Percentiles rank a stretch among this genome's conserved stretches.
Evolutionary conservation across 768 basidiomycete genomes (phyloP).

Genomic region (Terana coerulea): DNA sequence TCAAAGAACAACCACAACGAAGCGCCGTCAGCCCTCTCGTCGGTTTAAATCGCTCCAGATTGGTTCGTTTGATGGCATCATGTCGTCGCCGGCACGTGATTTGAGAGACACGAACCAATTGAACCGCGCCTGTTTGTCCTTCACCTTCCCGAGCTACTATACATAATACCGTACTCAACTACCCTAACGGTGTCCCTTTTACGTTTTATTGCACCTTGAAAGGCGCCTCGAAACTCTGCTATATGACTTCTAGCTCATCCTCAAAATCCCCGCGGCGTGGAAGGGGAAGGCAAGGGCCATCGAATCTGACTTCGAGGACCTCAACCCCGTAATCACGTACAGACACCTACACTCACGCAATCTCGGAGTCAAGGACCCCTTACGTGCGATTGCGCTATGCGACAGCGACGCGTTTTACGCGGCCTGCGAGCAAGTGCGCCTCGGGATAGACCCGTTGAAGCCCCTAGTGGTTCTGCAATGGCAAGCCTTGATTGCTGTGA

Average conservation of each 20-base stretch:
- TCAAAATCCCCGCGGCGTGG: constrained; percentile 21
- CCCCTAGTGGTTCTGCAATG: constrained; percentile 88
- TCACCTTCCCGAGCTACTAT: neutral
- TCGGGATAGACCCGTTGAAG: constrained; percentile 53
- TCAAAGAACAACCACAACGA: constrained; percentile 2
- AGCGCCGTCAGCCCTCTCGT: neutral
- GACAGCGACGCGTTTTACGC: constrained; percentile 88
- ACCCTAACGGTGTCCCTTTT: too few species aligned
- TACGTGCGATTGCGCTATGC: constrained; percentile 85
- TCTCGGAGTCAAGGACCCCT: constrained; percentile 67
- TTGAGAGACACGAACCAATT: neutral
- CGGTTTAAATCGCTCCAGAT: neutral
- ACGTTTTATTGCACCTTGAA: too few species aligned
- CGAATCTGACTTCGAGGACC: constrained; percentile 51
- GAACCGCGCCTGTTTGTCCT: neutral
- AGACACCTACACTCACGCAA: constrained; percentile 68
- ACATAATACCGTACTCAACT: too few species aligned
- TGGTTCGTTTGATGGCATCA: constrained; percentile 1
- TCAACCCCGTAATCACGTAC: constrained; percentile 71
- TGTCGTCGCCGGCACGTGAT: too few species aligned
- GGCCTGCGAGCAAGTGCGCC: constrained; percentile 81
- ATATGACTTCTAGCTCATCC: neutral
- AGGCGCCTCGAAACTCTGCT: neutral
- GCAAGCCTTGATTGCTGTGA: constrained; percentile 89
- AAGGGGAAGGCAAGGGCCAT: constrained; percentile 56